Evolutionary conservation across 176 grass and related monocot genomes (phyloP).

Genomic region (Paspalum notatum): DNA sequence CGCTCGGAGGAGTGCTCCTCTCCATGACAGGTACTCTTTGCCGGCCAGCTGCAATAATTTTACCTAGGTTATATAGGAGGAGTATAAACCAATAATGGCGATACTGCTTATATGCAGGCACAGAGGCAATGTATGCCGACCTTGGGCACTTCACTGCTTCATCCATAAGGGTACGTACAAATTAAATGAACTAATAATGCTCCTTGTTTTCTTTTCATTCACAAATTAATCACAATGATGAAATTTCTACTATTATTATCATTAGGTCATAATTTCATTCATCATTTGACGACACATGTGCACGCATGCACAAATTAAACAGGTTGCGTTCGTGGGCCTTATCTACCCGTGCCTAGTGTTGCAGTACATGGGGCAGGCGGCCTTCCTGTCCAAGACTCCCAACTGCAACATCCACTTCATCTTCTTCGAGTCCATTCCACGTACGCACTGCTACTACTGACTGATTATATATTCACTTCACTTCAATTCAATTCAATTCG

Average conservation of each 20-base stretch:
- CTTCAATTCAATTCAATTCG: neutral
- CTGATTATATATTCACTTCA: no score
- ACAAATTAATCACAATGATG: no score
- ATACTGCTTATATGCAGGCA: slow-evolving; percentile 41
- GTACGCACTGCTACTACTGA: slow-evolving; percentile 1
- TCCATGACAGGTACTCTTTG: slow-evolving; percentile 63
- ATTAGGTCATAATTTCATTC: no score
- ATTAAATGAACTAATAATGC: no score
- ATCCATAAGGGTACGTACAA: slow-evolving; percentile 76
- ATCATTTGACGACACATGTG: no score
- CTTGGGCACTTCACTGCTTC: slow-evolving; percentile 74
- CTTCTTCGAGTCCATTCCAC: slow-evolving; percentile 60
- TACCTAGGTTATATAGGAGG: no score
- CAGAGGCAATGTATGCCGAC: slow-evolving; percentile 78
- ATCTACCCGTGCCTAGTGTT: slow-evolving; percentile 78
- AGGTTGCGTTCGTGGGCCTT: slow-evolving; percentile 53
- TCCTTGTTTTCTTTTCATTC: no score
- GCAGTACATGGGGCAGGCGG: slow-evolving; percentile 85
- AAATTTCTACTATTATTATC: no score
- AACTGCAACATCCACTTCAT: slow-evolving; percentile 53
- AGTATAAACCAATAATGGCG: no score
- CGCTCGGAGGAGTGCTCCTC: slow-evolving; percentile 72
- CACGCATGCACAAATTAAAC: no score
- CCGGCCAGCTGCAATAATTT: no score
- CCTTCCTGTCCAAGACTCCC: slow-evolving; percentile 66